phyloP scores from a whole-genome alignment of 2,329 filamentous ascomycete genomes.

The Aureobasidium pullulans region DNA sequence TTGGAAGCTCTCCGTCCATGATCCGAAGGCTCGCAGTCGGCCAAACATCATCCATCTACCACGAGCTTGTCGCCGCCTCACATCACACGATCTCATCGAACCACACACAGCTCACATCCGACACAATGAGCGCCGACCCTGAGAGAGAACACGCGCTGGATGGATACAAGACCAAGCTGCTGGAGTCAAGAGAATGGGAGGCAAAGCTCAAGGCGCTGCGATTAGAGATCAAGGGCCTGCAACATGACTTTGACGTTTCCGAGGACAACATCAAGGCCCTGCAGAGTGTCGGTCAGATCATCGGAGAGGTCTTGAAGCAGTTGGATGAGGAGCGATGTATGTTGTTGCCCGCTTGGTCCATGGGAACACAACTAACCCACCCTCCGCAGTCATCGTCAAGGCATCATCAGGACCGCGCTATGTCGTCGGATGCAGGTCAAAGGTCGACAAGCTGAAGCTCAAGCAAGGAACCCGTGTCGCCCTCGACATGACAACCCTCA shows the following conservation, averaged over 20 bases:
- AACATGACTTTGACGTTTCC: slow-evolving; percentile 91
- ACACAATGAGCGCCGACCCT: slow-evolving; percentile 32
- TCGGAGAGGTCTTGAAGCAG: slow-evolving; percentile 97
- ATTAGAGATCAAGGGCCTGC: slow-evolving; percentile 89
- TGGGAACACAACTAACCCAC: background rate
- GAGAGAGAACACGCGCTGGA: slow-evolving; percentile 46
- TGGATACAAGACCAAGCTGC: slow-evolving; percentile 48
- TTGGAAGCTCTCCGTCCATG: background rate
- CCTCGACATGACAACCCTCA: slow-evolving; percentile 98
- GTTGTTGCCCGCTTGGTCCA: slow-evolving; percentile 28
- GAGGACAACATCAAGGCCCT: slow-evolving; percentile 99
- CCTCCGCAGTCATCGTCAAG: slow-evolving; percentile 79
- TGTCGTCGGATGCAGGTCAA: slow-evolving; percentile 95
- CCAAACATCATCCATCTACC: slow-evolving; percentile 3
- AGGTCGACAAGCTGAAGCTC: slow-evolving; percentile 93
- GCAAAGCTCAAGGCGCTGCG: slow-evolving; percentile 91
- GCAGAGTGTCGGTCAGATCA: slow-evolving; percentile 98
- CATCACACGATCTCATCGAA: slow-evolving; percentile 3
- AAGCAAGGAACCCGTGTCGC: slow-evolving; percentile 98
- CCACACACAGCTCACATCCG: background rate
- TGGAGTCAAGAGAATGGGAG: slow-evolving; percentile 98
- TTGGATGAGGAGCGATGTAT: slow-evolving; percentile 96
- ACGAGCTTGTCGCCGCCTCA: background rate
- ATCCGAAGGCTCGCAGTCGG: background rate
- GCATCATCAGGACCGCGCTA: slow-evolving; percentile 95